Percentiles rank a stretch among this genome's conserved stretches.
These are phyloP conservation scores for Moricandia moricandioides DNA, from an alignment of 345 rosid genomes.

Conservation along the genomic window DNA sequence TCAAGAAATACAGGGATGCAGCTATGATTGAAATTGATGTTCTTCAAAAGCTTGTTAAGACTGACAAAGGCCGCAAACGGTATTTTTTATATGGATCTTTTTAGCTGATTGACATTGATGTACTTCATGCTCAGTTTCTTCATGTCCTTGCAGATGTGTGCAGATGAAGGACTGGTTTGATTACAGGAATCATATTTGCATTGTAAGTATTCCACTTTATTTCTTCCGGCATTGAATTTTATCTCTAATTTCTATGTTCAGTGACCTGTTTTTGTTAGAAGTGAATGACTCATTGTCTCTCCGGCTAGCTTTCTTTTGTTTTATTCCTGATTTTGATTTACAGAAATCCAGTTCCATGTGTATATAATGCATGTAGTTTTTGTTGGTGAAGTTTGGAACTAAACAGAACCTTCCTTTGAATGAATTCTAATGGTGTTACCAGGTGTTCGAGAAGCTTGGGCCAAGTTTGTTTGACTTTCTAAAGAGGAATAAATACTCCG, in stretches of 20 bases:
- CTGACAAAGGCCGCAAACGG: constrained; percentile 55
- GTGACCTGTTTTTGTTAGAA: constrained; percentile 9
- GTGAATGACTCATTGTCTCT: constrained; percentile 1
- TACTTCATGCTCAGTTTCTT: constrained; percentile 3
- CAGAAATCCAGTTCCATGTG: constrained; percentile 2
- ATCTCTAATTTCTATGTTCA: neutral
- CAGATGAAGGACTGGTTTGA: constrained; percentile 73
- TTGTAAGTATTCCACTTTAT: constrained; percentile 51
- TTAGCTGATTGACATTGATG: no score
- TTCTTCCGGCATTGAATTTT: neutral
- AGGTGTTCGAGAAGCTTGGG: constrained; percentile 98
- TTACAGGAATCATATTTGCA: constrained; percentile 70
- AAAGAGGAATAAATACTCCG: constrained; percentile 85
- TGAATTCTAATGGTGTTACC: constrained; percentile 73
- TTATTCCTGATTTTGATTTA: neutral
- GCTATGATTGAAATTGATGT: constrained; percentile 76
- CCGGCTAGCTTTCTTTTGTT: neutral
- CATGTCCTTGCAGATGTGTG: constrained; percentile 58
- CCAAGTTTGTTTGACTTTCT: constrained; percentile 94
- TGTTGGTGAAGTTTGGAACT: constrained; percentile 42
- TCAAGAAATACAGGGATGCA: constrained; percentile 64
- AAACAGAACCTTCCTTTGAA: constrained; percentile 54
- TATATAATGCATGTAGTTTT: constrained; percentile 32
- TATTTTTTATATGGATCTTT: constrained; percentile 28
- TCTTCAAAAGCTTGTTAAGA: constrained; percentile 56